phyloP scores from a whole-genome alignment of 306 rosid genomes.

The Carpinus fangiana region DNA sequence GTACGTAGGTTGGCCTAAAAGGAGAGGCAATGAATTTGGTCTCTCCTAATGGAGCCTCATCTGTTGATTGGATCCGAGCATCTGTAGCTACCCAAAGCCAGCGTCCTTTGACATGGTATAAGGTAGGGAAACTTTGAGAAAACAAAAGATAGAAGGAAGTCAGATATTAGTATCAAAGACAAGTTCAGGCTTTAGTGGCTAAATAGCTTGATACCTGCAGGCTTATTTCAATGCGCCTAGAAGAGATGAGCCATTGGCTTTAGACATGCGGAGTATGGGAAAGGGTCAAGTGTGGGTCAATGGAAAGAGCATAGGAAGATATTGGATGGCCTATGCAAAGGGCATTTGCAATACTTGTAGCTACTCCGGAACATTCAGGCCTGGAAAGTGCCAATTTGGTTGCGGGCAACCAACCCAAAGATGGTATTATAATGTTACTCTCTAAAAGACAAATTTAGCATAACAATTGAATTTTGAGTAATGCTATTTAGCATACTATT shows the following conservation, averaged over 20 bases:
- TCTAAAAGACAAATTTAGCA: not conserved
- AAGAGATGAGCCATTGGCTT: conserved; percentile 76
- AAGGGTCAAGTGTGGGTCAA: conserved; percentile 99
- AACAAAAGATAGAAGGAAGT: not conserved
- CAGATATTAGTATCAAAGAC: not conserved
- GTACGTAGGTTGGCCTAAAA: conserved; percentile 74
- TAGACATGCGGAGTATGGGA: conserved; percentile 90
- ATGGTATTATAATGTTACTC: conserved; percentile 53
- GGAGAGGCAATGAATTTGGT: conserved; percentile 81
- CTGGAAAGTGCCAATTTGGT: conserved; percentile 60
- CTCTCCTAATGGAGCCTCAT: conserved; percentile 59
- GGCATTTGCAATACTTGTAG: conserved; percentile 67
- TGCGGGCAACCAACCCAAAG: conserved; percentile 91
- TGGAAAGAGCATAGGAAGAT: conserved; percentile 93
- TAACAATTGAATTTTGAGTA: not conserved
- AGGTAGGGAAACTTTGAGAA: conserved; percentile 42
- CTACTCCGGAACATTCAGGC: conserved; percentile 73
- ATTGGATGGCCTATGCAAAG: conserved; percentile 88
- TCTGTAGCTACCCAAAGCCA: conserved; percentile 50
- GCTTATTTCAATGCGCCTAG: conserved; percentile 75
- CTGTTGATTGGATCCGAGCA: conserved; percentile 68
- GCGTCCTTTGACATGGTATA: conserved; percentile 84
- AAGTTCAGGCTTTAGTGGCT: conserved; percentile 9
- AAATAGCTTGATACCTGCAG: conserved; percentile 43
- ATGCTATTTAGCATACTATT: too few species aligned